phyloP scores from a whole-genome alignment of 1,284 basidiomycete species.

The Irpex rosettiformis region DNA sequence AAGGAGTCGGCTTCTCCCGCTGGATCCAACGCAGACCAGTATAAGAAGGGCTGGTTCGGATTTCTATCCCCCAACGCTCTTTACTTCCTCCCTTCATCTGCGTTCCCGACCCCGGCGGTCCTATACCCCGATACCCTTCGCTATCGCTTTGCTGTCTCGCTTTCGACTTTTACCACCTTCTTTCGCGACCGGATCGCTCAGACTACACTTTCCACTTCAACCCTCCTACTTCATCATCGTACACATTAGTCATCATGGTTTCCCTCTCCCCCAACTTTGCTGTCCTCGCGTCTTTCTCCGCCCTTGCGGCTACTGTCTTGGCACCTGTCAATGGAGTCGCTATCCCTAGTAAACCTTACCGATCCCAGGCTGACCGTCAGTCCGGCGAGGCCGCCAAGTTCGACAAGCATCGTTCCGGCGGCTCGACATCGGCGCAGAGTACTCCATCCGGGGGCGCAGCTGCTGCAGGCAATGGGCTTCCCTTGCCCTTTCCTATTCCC shows the following conservation, averaged over 20 bases:
- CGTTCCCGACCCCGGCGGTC: conserved; percentile 29
- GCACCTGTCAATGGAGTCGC: conserved; percentile 35
- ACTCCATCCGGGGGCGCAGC: not conserved
- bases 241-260: conserved; percentile 38
- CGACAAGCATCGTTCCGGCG: not conserved
- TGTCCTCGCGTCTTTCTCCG: conserved; percentile 40
- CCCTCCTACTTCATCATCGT: conserved; percentile 13
- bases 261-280: conserved; percentile 42
- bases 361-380: conserved; percentile 7
- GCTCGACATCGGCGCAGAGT: not conserved
- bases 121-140: conserved; percentile 17
- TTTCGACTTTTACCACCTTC: conserved; percentile 14
- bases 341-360: conserved; percentile 23
- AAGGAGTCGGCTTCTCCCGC: conserved; percentile 3
- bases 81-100: conserved; percentile 17
- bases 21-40: not conserved
- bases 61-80: conserved; percentile 17
- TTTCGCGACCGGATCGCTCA: conserved; percentile 24
- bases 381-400: conserved; percentile 18
- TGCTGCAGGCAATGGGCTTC: not conserved
- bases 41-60: conserved; percentile 18
- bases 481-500: conserved; percentile 13
- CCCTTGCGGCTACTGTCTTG: conserved; percentile 37
- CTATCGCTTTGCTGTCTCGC: conserved; percentile 26
- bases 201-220: conserved; percentile 4